phyloP scores from a whole-genome alignment of 768 basidiomycete genomes.

The Lyophyllum semitale region DNA sequence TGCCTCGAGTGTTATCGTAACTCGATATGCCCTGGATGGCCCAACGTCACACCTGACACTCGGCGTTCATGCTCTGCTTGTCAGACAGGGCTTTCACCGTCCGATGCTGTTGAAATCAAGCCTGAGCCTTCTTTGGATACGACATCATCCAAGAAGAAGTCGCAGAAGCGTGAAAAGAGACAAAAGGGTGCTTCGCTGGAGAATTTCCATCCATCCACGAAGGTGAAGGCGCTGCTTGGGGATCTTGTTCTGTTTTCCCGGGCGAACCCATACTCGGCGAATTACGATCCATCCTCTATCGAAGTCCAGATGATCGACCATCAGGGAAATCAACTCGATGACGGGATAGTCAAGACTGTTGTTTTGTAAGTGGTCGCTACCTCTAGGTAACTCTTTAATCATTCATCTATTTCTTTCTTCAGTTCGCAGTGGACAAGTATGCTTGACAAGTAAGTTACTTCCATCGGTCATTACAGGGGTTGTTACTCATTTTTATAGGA shows the following conservation, averaged over 20 bases:
- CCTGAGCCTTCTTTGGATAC: constrained; percentile 52
- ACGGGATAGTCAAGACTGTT: constrained; percentile 82
- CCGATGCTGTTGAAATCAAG: constrained; percentile 84
- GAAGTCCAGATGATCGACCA: constrained; percentile 80
- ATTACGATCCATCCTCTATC: constrained; percentile 77
- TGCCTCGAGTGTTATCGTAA: constrained; percentile 84
- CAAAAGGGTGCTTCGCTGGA: constrained; percentile 54
- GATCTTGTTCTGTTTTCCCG: constrained; percentile 84
- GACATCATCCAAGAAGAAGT: constrained; percentile 56
- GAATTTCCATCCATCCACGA: constrained; percentile 79
- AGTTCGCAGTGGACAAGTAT: constrained; percentile 95
- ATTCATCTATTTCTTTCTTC: constrained; percentile 15
- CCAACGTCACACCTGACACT: constrained; percentile 61
- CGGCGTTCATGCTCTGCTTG: constrained; percentile 77
- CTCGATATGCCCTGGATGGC: constrained; percentile 81
- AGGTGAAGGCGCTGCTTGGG: constrained; percentile 78
- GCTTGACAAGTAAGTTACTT: constrained; percentile 75
- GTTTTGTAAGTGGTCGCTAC: constrained; percentile 77
- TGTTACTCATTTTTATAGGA: constrained; percentile 40
- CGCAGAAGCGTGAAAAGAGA: constrained; percentile 66
- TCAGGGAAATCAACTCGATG: constrained; percentile 69
- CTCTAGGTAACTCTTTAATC: constrained; percentile 12
- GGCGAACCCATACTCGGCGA: constrained; percentile 81
- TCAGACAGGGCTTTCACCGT: constrained; percentile 60
- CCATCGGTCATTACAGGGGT: not conserved